Evolutionary conservation across 331 rosid species (phyloP), one percentile per base, ranked within the genome.

Genomic region (Telfairia occidentalis): DNA sequence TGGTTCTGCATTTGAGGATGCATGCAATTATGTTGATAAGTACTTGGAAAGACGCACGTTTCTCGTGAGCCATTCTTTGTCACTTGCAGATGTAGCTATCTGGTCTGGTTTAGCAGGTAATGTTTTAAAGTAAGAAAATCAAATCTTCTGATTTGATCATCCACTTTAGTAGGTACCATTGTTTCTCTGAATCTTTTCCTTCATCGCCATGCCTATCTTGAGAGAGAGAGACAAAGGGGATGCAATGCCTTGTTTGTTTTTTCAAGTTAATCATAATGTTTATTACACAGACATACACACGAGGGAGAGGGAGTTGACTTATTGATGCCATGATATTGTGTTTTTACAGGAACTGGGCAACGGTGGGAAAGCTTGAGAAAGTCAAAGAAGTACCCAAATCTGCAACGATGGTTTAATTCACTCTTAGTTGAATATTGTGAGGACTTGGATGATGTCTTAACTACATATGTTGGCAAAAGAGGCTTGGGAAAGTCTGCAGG

Each of bases 351-450:
- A 78, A 73, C 89, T 80, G 96, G 96, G 61, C 86, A 83, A 82
- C 89, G 99, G 80, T 95, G 99, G 97, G 97, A 92, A 82, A 88
- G 96, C 83, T 82, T 95, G 80, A 95, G 96, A 86, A 90, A 90
- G 82, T 88, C 96, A 48, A 91, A 87, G 81, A 95, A 92, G 81
- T 90, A 90, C 80, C 84, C 52, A 38, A 95, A 92, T 82, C 96
- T 95, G 73, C 87, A 80, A 23, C 82, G 96, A 23, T 95, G 97
- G 99, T 95, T 86, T 83, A 85, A 85, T 82, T 87, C 99, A 28
- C 80, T 92, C 76, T 65, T 77, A 46, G 49, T 75, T 4, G 96
- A 88, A 77, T 63, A 90, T 23, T 64, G 78, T 79, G 78, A 84
- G 79, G 84, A 55, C 13, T 78, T 95, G 80, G 84, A 85, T 24